These are phyloP conservation scores for Pythium apleroticum DNA, from an alignment of 352 stramenopile genomes.

Conservation along the genomic window DNA sequence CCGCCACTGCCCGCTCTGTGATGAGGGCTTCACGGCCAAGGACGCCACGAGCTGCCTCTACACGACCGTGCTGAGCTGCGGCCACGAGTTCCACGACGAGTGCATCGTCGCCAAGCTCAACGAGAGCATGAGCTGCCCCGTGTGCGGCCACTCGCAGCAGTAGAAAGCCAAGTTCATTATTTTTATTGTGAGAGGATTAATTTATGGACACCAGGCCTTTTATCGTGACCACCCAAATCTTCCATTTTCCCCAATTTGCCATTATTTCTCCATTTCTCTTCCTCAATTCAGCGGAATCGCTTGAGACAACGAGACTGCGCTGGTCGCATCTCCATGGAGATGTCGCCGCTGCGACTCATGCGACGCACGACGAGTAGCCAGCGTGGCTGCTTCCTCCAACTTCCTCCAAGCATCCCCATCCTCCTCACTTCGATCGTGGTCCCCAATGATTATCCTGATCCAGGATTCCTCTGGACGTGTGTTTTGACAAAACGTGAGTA, in stretches of 20 bases:
- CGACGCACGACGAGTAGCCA: not conserved
- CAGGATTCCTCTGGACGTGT: no score
- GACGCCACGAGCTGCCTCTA: slow-evolving; percentile 25
- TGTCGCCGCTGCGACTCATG: not conserved
- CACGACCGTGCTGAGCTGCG: slow-evolving; percentile 45
- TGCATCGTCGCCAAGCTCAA: slow-evolving; percentile 58
- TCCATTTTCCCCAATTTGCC: not conserved
- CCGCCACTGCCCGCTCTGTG: slow-evolving; percentile 16
- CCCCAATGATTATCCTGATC: not conserved
- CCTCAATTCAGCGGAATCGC: no score
- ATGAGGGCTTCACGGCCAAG: slow-evolving; percentile 1
- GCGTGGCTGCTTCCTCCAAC: not conserved
- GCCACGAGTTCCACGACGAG: slow-evolving; percentile 61
- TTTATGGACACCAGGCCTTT: slow-evolving; percentile 2
- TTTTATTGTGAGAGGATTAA: not conserved
- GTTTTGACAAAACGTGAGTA: no score
- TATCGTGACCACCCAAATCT: not conserved
- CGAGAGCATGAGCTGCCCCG: slow-evolving; percentile 42
- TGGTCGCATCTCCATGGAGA: no score
- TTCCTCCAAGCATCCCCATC: not conserved
- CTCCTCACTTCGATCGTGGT: not conserved
- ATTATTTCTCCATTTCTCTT: no score
- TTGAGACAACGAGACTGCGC: no score
- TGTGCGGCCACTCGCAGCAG: slow-evolving; percentile 33
- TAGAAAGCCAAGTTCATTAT: slow-evolving; percentile 4